Evolutionary conservation across 768 basidiomycete genomes (phyloP), one percentile per base, ranked within the genome.

Genomic region (Pisolithus marmoratus): DNA sequence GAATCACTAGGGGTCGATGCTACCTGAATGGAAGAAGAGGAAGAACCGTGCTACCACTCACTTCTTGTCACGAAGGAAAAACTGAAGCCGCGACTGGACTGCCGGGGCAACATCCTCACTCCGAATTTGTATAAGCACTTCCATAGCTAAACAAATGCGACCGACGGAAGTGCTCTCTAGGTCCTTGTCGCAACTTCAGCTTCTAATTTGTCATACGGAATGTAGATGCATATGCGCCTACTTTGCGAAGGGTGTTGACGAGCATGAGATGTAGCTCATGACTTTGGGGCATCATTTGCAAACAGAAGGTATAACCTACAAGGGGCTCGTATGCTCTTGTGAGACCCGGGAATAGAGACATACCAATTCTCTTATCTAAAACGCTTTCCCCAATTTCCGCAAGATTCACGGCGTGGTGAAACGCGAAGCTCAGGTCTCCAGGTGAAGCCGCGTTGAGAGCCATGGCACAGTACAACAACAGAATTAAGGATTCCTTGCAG

Each of bases 231-330:
- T 44, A 5, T 34, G 26, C 7, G 41, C 63, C 51, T 59, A 83
- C 90, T 77, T 93, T 93, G 55, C 89, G 82, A 31, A 91, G 63
- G 5, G 90, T 91, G 58, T 94, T 94, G 52, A 93, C 83, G 20
- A 92, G 75, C 85, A 94, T 90, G 22, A 94, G 72, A 47, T 82
- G 78, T 29, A 91, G 72, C 54, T 90, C 88, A 60, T 90, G 82
- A 36, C 75, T 66, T 8, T 70, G 60, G 37, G 81, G 79, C 82
- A 93, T 89, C 20, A 88, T 65, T 61, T 87, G 82, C 49, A 76
- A 66, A 61, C 90, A 91, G 62, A 89, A 91, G 7, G 85, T 67
- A 69, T 92, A 92, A 12, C 89, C 90, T 93, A 57, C 23, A 42
- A 26, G 45, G 20, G 38, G 34, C 54, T 55, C 22, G 41, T 8